Evolutionary conservation across 495 filamentous ascomycete genomes (phyloP).

Genomic region (Tuber aestivum): DNA sequence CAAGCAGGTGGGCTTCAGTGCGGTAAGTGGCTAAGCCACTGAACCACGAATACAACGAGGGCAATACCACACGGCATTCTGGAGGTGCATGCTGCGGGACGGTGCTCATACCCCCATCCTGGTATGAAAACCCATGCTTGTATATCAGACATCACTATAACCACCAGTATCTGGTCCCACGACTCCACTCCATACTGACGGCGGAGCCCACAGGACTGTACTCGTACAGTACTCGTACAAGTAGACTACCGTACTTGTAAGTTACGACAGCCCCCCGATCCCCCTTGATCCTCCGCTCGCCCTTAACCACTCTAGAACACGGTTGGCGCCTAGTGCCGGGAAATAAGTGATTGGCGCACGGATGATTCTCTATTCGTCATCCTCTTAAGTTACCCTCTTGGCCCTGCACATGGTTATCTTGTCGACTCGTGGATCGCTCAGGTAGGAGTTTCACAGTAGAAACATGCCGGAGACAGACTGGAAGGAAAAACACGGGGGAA

Average conservation of each 20-base stretch:
- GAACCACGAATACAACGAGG: not conserved
- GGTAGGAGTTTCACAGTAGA: not conserved
- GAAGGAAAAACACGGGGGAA: not conserved
- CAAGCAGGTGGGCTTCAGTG: slow-evolving; percentile 1
- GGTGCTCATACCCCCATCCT: not conserved
- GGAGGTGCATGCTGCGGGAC: not conserved
- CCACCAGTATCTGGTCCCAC: not conserved
- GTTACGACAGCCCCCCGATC: not conserved
- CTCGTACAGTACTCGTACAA: too few relatives aligned
- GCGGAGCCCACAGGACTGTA: not conserved
- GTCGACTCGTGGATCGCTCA: not conserved
- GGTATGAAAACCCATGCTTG: too few relatives aligned
- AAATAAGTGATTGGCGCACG: slow-evolving; percentile 33
- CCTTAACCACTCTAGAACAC: not conserved
- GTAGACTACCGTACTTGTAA: too few relatives aligned
- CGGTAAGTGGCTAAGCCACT: not conserved
- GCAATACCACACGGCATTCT: not conserved
- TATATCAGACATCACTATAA: not conserved
- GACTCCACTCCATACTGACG: not conserved
- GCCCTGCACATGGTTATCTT: not conserved
- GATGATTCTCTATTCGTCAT: slow-evolving; percentile 11
- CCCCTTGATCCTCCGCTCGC: not conserved
- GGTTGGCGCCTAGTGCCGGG: slow-evolving; percentile 14
- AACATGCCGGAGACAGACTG: not conserved
- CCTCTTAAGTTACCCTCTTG: not conserved